Conservation (phyloP, 768 basidiomycete genomes). For the Suillus discolor region DNA sequence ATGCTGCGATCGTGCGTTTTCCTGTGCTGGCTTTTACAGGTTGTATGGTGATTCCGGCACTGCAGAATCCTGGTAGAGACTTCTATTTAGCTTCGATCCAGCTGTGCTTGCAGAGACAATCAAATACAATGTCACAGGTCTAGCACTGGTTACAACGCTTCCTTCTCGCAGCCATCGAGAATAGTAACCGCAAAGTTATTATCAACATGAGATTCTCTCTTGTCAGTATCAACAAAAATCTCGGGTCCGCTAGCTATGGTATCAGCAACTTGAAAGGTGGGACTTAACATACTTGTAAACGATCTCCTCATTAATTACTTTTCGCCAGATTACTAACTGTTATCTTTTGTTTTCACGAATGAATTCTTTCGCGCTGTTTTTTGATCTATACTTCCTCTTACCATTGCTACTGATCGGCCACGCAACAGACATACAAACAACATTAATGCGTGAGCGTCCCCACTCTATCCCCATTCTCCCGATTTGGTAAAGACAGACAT, state of each 20-base stretch:
- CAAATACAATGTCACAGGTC: slow-evolving; percentile 36
- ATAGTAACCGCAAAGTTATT: slow-evolving; percentile 34
- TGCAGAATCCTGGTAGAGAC: slow-evolving; percentile 27
- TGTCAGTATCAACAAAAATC: slow-evolving; percentile 29
- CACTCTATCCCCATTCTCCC: slow-evolving; percentile 65
- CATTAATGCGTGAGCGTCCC: slow-evolving; percentile 11
- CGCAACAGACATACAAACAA: slow-evolving; percentile 16
- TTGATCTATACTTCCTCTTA: not conserved
- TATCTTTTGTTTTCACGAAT: not conserved
- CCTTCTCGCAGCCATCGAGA: slow-evolving; percentile 38
- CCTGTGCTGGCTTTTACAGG: not conserved
- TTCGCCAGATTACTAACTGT: not conserved
- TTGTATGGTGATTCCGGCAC: not conserved
- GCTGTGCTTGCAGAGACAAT: slow-evolving; percentile 22
- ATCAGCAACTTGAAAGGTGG: slow-evolving; percentile 22
- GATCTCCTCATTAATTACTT: slow-evolving; percentile 20
- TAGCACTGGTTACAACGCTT: slow-evolving; percentile 33
- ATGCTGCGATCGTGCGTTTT: slow-evolving; percentile 39
- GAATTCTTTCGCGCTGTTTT: not conserved
- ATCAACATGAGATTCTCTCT: slow-evolving; percentile 38
- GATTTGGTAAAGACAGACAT: slow-evolving; percentile 80
- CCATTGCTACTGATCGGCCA: not conserved
- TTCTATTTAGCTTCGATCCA: slow-evolving; percentile 25
- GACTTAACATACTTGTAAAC: slow-evolving; percentile 17
- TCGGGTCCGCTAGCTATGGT: slow-evolving; percentile 14